Percentiles rank a stretch among this genome's conserved stretches.
Conservation (phyloP, 768 basidiomycete genomes). For the Tremella yokohamensis region DNA sequence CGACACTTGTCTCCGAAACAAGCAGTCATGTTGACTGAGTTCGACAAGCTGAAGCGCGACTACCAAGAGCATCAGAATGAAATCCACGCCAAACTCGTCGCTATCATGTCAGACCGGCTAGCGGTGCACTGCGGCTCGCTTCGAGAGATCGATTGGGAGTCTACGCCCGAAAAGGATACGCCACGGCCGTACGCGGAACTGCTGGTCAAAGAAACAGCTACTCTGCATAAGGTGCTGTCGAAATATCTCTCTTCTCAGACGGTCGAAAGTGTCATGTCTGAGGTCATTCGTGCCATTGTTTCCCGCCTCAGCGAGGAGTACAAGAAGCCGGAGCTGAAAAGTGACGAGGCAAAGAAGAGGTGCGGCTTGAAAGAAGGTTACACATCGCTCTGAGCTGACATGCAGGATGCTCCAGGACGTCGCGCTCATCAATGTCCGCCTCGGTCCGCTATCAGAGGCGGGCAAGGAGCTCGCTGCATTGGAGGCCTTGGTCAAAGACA, state of each 20-base stretch:
- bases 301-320: conserved; percentile 85
- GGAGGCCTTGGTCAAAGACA: conserved; percentile 79
- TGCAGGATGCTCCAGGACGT: conserved; percentile 75
- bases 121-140: conserved; percentile 77
- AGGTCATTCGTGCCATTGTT: conserved; percentile 90
- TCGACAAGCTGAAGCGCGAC: conserved; percentile 97
- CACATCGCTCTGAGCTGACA: conserved; percentile 6
- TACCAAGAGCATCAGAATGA: conserved; percentile 99
- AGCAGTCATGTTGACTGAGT: conserved; percentile 94
- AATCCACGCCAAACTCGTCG: conserved; percentile 93
- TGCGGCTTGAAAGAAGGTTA: conserved; percentile 49
- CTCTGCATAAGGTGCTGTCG: conserved; percentile 89
- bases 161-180: conserved; percentile 41
- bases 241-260: conserved; percentile 75
- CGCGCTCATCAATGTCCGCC: conserved; percentile 68
- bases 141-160: conserved; percentile 76
- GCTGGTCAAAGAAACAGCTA: conserved; percentile 89
- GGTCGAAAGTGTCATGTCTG: conserved; percentile 91
- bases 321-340: conserved; percentile 72
- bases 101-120: conserved; percentile 95
- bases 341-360: conserved; percentile 80
- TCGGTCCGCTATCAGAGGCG: conserved; percentile 71
- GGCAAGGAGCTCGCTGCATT: conserved; percentile 65
- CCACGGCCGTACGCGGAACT: conserved; percentile 73
- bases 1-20: conserved; percentile 90